These are phyloP conservation scores for Colletotrichum sp. DNA, from an alignment of 2,329 filamentous ascomycete genomes.

Conservation along the genomic window DNA sequence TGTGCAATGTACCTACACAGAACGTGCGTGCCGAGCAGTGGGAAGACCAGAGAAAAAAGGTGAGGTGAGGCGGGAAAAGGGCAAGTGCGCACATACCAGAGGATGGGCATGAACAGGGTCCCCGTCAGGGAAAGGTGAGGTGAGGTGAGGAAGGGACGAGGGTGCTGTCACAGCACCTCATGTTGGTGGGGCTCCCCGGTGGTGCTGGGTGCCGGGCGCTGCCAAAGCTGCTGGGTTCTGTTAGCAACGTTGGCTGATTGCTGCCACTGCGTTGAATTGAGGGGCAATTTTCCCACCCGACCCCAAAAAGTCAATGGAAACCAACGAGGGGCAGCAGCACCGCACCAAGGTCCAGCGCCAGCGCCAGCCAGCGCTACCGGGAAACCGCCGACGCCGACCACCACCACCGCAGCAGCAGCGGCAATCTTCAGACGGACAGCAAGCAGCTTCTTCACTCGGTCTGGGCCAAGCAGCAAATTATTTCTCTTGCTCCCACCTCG, in stretches of 20 bases:
- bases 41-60: neutral
- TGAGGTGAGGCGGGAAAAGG: neutral
- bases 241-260: neutral
- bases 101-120: neutral
- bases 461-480: constrained; percentile 6
- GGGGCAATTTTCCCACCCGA: neutral
- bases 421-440: neutral
- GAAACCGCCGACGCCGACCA: neutral
- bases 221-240: neutral
- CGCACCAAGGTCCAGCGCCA: neutral
- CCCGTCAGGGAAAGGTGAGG: neutral
- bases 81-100: neutral
- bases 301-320: neutral
- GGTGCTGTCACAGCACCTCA: constrained; percentile 13
- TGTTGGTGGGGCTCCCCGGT: neutral
- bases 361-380: neutral
- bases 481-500: constrained; percentile 4
- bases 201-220: neutral
- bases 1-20: neutral
- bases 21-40: neutral
- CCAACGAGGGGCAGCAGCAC: neutral
- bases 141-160: neutral
- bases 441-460: neutral
- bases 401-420: neutral
- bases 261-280: neutral